These are phyloP conservation scores for Pelargonium citronellum DNA, from an alignment of 441 rosid species.

Conservation along the genomic window DNA sequence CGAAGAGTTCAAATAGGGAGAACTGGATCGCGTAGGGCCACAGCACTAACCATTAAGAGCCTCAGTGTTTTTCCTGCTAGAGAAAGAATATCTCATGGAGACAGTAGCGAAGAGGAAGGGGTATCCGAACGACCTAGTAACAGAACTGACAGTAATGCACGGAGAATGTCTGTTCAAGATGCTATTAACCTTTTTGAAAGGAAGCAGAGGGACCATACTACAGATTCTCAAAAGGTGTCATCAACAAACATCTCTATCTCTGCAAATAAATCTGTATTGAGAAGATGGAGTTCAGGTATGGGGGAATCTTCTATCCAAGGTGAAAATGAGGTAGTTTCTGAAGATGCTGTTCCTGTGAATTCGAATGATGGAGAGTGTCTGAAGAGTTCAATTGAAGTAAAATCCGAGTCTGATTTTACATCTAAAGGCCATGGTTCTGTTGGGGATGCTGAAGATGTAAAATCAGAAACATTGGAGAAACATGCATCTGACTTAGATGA, in stretches of 20 bases:
- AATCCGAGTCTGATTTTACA: conserved; percentile 27
- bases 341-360: conserved; percentile 27
- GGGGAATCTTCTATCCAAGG: conserved; percentile 36
- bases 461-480: conserved; percentile 27
- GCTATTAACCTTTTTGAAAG: conserved; percentile 60
- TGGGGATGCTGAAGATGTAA: conserved; percentile 27
- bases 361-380: conserved; percentile 26
- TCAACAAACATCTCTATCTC: conserved; percentile 27
- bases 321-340: conserved; percentile 28
- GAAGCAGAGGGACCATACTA: conserved; percentile 44
- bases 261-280: conserved; percentile 47
- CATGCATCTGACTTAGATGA: conserved; percentile 23
- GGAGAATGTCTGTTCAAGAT: conserved; percentile 60
- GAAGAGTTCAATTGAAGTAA: conserved; percentile 25
- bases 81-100: conserved; percentile 36
- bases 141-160: conserved; percentile 36
- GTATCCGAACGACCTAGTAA: conserved; percentile 27
- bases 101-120: conserved; percentile 42
- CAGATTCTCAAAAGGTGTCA: conserved; percentile 36
- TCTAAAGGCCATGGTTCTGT: conserved; percentile 19
- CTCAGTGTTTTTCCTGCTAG: conserved; percentile 44
- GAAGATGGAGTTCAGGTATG: conserved; percentile 67
- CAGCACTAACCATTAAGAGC: conserved; percentile 58
- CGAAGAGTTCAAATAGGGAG: conserved; percentile 65
- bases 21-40: conserved; percentile 46